Conservation (phyloP, 2,329 filamentous ascomycete genomes). For the Elsinoe ampelina region DNA sequence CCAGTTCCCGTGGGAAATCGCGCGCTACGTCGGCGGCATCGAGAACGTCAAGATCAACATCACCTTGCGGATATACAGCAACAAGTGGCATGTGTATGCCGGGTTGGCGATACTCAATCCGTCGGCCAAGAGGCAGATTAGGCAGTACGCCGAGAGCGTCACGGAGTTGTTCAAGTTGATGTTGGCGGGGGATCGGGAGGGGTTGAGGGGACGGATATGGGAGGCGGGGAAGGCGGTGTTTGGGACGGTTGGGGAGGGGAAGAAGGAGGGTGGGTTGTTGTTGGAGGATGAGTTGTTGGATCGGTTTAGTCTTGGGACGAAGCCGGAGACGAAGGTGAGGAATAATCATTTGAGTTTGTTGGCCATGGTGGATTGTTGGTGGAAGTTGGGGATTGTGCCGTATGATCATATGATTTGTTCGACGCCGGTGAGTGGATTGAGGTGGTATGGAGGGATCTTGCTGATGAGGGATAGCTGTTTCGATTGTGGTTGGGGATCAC, state of each 20-base stretch:
- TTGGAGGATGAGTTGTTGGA: constrained; percentile 75
- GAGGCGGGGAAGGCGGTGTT: constrained; percentile 69
- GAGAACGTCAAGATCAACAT: constrained; percentile 99
- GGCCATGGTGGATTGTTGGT: constrained; percentile 98
- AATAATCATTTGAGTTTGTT: constrained; percentile 93
- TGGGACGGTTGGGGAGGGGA: constrained; percentile 22
- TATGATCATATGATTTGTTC: constrained; percentile 99
- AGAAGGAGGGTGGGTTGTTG: constrained; percentile 56
- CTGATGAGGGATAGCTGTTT: constrained; percentile 54
- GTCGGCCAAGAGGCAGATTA: constrained; percentile 81
- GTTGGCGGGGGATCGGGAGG: constrained; percentile 71
- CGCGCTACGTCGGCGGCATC: constrained; percentile 92
- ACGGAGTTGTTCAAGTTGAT: constrained; percentile 96
- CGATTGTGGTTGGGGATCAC: constrained; percentile 95
- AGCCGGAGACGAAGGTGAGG: constrained; percentile 57
- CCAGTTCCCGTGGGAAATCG: constrained; percentile 94
- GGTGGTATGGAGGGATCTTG: neutral
- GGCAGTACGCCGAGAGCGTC: constrained; percentile 84
- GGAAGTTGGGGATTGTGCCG: constrained; percentile 80
- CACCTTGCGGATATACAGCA: constrained; percentile 90
- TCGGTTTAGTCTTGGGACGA: constrained; percentile 71
- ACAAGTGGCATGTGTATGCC: constrained; percentile 99
- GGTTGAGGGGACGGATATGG: constrained; percentile 66
- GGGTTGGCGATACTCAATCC: constrained; percentile 95
- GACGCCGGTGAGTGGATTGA: constrained; percentile 58